These are phyloP conservation scores for Colletotrichum sp. DNA, from an alignment of 2,329 filamentous ascomycete genomes.

Conservation along the genomic window DNA sequence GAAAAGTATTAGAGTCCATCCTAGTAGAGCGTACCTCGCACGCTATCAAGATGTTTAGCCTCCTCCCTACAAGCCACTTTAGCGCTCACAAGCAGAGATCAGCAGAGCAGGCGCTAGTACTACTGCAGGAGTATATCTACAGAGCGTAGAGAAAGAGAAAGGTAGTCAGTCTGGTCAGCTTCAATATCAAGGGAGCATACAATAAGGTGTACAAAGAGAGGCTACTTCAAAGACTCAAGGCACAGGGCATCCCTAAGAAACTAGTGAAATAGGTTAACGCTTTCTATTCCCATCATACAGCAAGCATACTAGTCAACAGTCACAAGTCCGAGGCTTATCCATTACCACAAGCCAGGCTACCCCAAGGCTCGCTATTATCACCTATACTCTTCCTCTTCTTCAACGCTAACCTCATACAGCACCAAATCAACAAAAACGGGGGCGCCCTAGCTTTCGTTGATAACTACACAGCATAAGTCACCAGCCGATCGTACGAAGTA, in stretches of 20 bases:
- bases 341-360: constrained; percentile 28
- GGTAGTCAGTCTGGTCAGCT: constrained; percentile 38
- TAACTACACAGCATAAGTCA: background rate
- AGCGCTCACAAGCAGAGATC: background rate
- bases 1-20: constrained; percentile 20
- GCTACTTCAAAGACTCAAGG: constrained; percentile 23
- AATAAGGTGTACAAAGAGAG: constrained; percentile 41
- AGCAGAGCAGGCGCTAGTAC: background rate
- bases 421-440: constrained; percentile 26
- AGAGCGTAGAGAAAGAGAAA: constrained; percentile 10
- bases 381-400: constrained; percentile 39
- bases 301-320: constrained; percentile 25
- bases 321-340: constrained; percentile 13
- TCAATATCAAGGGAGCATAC: constrained; percentile 44
- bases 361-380: constrained; percentile 37
- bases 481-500: background rate
- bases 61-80: background rate
- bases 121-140: background rate
- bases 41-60: background rate
- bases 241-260: constrained; percentile 24
- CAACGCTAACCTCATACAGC: constrained; percentile 28
- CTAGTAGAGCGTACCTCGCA: background rate
- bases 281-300: constrained; percentile 28
- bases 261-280: constrained; percentile 24
- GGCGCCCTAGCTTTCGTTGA: background rate